These are phyloP conservation scores for Solanum dulcamara DNA, from an alignment of 257 asterid genomes.

Conservation along the genomic window DNA sequence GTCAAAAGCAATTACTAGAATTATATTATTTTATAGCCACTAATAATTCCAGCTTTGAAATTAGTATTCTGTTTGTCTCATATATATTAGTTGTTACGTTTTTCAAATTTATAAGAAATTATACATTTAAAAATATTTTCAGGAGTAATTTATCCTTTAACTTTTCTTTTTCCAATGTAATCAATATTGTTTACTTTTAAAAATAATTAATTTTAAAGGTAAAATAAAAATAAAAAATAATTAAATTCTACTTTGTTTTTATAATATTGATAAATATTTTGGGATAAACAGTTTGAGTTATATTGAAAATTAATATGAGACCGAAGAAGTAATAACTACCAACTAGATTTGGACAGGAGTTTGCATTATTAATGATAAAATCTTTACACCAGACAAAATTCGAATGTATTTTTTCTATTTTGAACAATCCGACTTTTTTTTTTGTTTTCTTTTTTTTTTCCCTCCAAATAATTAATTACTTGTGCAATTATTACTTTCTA, in stretches of 20 bases:
- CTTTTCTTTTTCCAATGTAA: not conserved
- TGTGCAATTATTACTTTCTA: too few species aligned
- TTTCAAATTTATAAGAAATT: too few species aligned
- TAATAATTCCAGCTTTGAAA: too few species aligned
- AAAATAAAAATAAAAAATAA: not conserved
- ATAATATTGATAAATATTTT: not conserved
- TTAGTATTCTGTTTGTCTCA: not conserved
- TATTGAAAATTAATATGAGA: not conserved
- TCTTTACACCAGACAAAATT: not conserved
- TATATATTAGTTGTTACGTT: not conserved
- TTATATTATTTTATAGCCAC: not conserved
- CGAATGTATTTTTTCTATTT: not conserved
- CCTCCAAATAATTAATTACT: not conserved
- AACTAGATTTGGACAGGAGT: not conserved
- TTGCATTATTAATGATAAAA: not conserved
- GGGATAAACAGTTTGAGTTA: not conserved
- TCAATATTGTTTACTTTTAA: not conserved
- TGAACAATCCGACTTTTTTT: not conserved
- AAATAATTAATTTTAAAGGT: not conserved
- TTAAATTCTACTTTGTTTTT: not conserved
- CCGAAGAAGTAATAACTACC: not conserved
- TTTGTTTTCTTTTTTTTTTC: not conserved
- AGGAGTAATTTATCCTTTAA: not conserved
- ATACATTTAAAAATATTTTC: too few species aligned
- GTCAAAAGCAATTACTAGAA: not conserved